phyloP scores from a whole-genome alignment of 2,329 filamentous ascomycete genomes.

The Aureobasidium musti region DNA sequence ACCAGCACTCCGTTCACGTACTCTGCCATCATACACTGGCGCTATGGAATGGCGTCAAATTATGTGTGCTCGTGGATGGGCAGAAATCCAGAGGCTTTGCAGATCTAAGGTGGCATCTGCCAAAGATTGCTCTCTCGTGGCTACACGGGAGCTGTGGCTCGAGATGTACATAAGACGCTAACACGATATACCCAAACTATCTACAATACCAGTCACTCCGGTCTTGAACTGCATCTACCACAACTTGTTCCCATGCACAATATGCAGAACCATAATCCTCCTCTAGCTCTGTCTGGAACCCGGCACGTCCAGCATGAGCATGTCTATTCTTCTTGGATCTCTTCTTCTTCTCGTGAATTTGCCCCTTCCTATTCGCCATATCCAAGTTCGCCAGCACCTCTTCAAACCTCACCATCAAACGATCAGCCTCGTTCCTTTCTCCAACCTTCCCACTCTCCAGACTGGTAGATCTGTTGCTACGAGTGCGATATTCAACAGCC shows the following conservation, averaged over 20 bases:
- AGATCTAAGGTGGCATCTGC: not conserved
- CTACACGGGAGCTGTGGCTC: not conserved
- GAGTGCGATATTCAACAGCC: not conserved
- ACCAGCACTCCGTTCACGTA: not conserved
- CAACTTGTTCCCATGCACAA: not conserved
- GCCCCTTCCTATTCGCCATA: not conserved
- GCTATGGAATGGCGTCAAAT: not conserved
- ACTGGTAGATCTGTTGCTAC: not conserved
- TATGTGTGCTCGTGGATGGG: not conserved
- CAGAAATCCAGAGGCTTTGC: not conserved
- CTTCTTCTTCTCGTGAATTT: not conserved
- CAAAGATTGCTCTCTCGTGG: not conserved
- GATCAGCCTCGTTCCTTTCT: not conserved
- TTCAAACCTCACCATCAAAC: not conserved
- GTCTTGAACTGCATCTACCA: not conserved
- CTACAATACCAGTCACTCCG: not conserved
- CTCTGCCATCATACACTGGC: not conserved
- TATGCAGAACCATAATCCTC: no score
- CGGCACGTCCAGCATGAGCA: not conserved
- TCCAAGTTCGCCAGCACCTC: not conserved
- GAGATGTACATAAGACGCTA: not conserved
- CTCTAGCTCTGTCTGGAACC: not conserved
- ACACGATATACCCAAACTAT: not conserved
- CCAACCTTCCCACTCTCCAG: not conserved
- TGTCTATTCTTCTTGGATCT: not conserved